These are phyloP conservation scores for Cercospora sp. DNA, from an alignment of 2,329 filamentous ascomycete species.

Conservation along the genomic window DNA sequence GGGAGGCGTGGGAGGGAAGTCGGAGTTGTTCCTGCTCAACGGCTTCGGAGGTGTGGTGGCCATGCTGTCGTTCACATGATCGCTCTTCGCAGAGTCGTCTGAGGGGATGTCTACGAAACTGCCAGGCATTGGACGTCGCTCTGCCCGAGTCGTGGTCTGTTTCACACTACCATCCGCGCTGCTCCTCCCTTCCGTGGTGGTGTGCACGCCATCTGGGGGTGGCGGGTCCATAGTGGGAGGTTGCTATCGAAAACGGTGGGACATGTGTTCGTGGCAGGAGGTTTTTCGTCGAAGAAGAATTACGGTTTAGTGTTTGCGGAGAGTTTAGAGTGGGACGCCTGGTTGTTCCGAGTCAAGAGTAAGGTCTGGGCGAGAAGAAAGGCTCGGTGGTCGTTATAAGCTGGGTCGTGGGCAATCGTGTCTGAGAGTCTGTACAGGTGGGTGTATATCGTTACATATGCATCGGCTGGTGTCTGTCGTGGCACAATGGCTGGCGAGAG, in stretches of 20 bases:
- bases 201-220: conserved; percentile 5
- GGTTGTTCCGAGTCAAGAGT: background rate
- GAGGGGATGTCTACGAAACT: conserved; percentile 16
- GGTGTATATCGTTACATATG: background rate
- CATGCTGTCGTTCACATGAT: conserved; percentile 14
- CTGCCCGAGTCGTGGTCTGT: conserved; percentile 5
- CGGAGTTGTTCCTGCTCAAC: conserved; percentile 31
- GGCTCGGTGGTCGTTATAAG: background rate
- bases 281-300: background rate
- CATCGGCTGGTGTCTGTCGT: background rate
- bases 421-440: background rate
- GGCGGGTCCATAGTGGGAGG: conserved; percentile 14
- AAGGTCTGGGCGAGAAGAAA: background rate
- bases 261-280: background rate
- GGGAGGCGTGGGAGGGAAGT: conserved; percentile 50
- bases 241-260: conserved; percentile 8
- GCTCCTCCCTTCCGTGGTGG: background rate
- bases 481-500: background rate
- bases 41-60: conserved; percentile 20
- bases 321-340: background rate
- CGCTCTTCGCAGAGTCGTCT: conserved; percentile 11
- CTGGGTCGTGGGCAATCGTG: background rate
- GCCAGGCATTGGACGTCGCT: conserved; percentile 12
- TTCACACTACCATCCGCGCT: conserved; percentile 8
- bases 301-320: background rate